Evolutionary conservation across 306 rosid genomes (phyloP), one percentile per base, ranked within the genome.

Genomic region (Vachellia collinsii): DNA sequence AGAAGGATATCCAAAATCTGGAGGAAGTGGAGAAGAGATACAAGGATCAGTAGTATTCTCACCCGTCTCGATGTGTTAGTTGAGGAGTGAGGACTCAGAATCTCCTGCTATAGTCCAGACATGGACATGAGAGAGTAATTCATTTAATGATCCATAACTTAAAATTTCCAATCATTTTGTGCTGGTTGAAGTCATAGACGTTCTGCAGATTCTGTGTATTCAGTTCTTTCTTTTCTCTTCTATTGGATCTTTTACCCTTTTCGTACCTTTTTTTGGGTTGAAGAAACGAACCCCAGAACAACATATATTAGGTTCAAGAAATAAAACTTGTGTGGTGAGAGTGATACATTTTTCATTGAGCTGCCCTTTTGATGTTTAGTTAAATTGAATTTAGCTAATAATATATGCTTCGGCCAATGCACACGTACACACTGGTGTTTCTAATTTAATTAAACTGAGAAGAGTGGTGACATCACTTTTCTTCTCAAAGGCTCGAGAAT

Each of bases 11-110:
- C 58, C 80, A 93, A 72, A 85, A 63, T 37, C 70, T 93, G 90
- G 99, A 93, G 93, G 97, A 90, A 80, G 88, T 88, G 85, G 99
- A 96, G 89, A 96, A 92, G 94, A 88, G 92, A 83, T 56, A 41
- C 86, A 92, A 96, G 90, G 86, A 89, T 3, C 25, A 93, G 89
- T 96, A 90, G 83, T 16, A 65, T 81, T 41, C 70, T 39, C 72
- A 41, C 51, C 44, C 4, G 53, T 79, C 73, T 65, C 77, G 22
- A 72, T 13, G 22, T 75, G 12, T 47, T 53, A 66, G 77, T 70
- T 70, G 25, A 72, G 51, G 29, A 12, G 64, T 64, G 25, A 72
- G 51, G 20, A 12, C 69, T 53, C 62, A 42, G 81, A 81, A 38
- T 42, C 39, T 13, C 14, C 8, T 61, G 47, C 39, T 68, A 43